phyloP scores from a whole-genome alignment of 164 flowering plant genomes.

The Chimonanthus salicifolius region DNA sequence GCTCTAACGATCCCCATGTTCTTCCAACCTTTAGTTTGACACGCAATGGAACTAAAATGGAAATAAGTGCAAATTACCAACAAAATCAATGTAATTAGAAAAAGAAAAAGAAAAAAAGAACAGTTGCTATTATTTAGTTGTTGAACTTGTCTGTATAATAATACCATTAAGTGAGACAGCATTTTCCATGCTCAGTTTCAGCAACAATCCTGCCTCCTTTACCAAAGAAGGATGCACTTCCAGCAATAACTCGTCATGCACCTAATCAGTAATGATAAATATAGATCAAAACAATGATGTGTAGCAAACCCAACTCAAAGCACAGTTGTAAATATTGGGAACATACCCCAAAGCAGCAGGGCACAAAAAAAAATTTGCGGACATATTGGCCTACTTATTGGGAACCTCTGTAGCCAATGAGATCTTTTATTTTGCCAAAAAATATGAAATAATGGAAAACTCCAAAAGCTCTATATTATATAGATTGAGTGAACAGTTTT shows the following conservation, averaged over 20 bases:
- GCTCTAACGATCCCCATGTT: constrained; percentile 93
- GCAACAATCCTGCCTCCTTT: constrained; percentile 64
- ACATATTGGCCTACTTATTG: no score
- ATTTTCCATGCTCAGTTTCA: constrained; percentile 81
- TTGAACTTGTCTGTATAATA: no score
- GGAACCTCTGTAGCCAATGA: no score
- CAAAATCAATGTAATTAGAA: neutral
- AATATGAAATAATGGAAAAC: no score
- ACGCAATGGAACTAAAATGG: constrained; percentile 71
- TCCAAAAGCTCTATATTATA: no score
- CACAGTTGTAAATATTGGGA: no score
- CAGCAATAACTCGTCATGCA: constrained; percentile 86
- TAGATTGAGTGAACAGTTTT: no score
- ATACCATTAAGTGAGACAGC: constrained; percentile 79
- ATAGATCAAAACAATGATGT: neutral
- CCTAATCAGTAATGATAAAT: constrained; percentile 30
- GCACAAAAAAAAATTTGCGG: no score
- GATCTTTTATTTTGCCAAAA: no score
- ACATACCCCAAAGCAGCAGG: no score
- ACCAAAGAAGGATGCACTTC: constrained; percentile 73
- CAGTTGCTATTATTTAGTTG: no score
- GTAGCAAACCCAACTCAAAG: no score
- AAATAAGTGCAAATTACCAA: neutral
- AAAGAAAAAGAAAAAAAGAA: neutral
- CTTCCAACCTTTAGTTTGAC: constrained; percentile 81